These are phyloP conservation scores for Marasmius fiardii DNA, from an alignment of 1,284 basidiomycete species.

Conservation along the genomic window DNA sequence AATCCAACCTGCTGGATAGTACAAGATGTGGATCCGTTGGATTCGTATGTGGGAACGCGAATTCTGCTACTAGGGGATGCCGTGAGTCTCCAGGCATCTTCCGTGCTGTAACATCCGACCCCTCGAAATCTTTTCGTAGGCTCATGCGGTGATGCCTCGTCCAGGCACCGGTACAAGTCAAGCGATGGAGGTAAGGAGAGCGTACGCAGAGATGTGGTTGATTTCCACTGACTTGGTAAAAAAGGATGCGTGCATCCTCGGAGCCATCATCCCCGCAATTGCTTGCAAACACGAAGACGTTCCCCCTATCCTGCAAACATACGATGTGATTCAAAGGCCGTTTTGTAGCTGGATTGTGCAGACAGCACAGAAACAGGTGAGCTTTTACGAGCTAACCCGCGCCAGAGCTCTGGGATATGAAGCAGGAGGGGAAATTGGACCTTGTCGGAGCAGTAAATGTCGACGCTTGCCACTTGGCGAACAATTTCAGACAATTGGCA, in stretches of 20 bases:
- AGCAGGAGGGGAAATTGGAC: too few relatives aligned
- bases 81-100: slow-evolving; percentile 18
- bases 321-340: slow-evolving; percentile 18
- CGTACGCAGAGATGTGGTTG: not conserved
- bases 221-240: not conserved
- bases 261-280: slow-evolving; percentile 14
- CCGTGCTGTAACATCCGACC: not conserved
- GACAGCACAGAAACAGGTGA: slow-evolving; percentile 16
- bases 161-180: slow-evolving; percentile 28
- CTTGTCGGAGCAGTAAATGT: too few relatives aligned
- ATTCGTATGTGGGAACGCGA: slow-evolving; percentile 22
- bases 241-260: slow-evolving; percentile 22
- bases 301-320: slow-evolving; percentile 13
- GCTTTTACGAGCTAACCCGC: slow-evolving; percentile 15
- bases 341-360: slow-evolving; percentile 16
- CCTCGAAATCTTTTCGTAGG: slow-evolving; percentile 11
- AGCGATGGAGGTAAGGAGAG: slow-evolving; percentile 26
- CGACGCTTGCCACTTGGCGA: too few relatives aligned
- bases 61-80: slow-evolving; percentile 34
- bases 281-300: not conserved
- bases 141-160: slow-evolving; percentile 29
- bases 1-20: slow-evolving; percentile 10
- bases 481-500: too few relatives aligned
- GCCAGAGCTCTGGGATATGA: too few relatives aligned
- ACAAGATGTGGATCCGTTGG: slow-evolving; percentile 25